phyloP scores from a whole-genome alignment of 306 rosid genomes.

The Pachyrhizus erosus region DNA sequence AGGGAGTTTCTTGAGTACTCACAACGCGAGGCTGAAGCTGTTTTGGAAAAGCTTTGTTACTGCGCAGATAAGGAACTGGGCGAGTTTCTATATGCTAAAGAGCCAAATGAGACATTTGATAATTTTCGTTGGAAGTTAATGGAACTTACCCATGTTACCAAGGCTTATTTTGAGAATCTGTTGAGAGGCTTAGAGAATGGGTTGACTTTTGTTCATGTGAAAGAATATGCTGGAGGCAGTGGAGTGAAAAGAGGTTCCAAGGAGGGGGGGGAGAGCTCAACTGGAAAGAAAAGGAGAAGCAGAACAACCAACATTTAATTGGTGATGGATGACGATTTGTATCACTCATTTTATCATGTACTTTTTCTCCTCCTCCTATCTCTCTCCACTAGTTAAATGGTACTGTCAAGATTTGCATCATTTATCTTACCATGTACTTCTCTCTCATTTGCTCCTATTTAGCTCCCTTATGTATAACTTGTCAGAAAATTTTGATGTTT shows the following conservation, averaged over 20 bases:
- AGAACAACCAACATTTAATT: too few species aligned
- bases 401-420: too few species aligned
- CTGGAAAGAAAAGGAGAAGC: too few species aligned
- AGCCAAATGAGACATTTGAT: not conserved
- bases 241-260: not conserved
- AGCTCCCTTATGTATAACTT: too few species aligned
- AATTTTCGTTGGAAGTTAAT: not conserved
- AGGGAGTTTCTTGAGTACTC: constrained; percentile 40
- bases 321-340: too few species aligned
- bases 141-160: constrained; percentile 31
- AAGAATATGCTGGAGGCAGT: not conserved
- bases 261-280: not conserved
- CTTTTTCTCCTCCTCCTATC: too few species aligned
- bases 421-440: too few species aligned
- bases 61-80: constrained; percentile 36
- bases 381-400: too few species aligned
- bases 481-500: too few species aligned
- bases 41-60: constrained; percentile 50
- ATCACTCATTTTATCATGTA: too few species aligned
- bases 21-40: constrained; percentile 46
- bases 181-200: constrained; percentile 14
- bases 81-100: not conserved
- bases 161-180: constrained; percentile 38
- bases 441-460: too few species aligned
- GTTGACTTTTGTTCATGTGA: not conserved